Evolutionary conservation across 1,284 basidiomycete genomes (phyloP).

Genomic region (Peniophora sp.): DNA sequence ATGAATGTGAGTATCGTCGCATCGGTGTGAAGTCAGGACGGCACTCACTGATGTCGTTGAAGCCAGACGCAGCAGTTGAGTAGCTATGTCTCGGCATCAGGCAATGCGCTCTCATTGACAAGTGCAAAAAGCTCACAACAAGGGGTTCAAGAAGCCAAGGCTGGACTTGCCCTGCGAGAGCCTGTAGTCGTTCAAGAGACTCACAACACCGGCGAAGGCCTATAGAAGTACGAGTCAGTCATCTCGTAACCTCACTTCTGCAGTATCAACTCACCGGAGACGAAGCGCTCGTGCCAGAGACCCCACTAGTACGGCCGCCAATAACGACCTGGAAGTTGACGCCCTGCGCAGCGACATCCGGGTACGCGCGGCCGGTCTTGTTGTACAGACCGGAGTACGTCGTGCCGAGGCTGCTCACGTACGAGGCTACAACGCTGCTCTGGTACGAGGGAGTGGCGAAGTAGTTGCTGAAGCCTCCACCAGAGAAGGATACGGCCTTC

Average conservation of each 20-base stretch:
- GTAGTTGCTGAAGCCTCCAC: conserved; percentile 39
- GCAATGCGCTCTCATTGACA: conserved; percentile 3
- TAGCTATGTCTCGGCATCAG: background rate
- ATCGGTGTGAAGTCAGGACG: conserved; percentile 18
- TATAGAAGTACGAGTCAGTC: background rate
- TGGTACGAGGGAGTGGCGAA: conserved; percentile 35
- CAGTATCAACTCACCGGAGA: conserved; percentile 29
- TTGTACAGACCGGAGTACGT: conserved; percentile 21
- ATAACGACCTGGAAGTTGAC: conserved; percentile 12
- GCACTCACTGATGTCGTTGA: conserved; percentile 26
- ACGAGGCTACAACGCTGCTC: conserved; percentile 24
- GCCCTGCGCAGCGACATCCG: conserved; percentile 31
- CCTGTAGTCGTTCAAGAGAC: conserved; percentile 28
- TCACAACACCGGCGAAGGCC: conserved; percentile 24
- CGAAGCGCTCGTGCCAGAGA: conserved; percentile 28
- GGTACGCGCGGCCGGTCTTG: conserved; percentile 26
- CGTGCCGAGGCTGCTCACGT: conserved; percentile 19
- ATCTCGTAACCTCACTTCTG: background rate
- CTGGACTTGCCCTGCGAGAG: conserved; percentile 20
- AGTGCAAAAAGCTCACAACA: conserved; percentile 21
- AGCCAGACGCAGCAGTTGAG: conserved; percentile 1
- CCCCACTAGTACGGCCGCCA: conserved; percentile 11
- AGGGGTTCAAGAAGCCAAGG: conserved; percentile 31
- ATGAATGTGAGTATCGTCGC: background rate
- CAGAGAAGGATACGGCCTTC: conserved; percentile 24